These are phyloP conservation scores for Jamesozyma lodderae DNA, from an alignment of 805 yeast genomes.

Conservation along the genomic window DNA sequence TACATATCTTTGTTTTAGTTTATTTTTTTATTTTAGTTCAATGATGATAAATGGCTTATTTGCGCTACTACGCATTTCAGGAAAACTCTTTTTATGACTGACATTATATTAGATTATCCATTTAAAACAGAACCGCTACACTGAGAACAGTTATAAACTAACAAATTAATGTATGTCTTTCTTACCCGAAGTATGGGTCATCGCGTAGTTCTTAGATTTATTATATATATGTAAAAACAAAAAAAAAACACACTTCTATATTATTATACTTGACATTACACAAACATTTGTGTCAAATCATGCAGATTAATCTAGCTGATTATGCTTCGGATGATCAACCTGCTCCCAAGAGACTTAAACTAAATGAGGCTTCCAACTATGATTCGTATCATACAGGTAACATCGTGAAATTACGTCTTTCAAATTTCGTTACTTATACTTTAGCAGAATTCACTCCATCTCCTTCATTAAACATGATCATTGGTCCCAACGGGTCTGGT, in stretches of 20 bases:
- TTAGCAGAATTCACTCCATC: constrained; percentile 65
- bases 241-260: too few species aligned
- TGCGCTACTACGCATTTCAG: neutral
- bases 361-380: too few species aligned
- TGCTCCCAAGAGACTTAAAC: constrained; percentile 4
- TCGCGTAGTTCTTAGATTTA: too few species aligned
- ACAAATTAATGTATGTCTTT: too few species aligned
- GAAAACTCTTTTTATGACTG: neutral
- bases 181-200: too few species aligned
- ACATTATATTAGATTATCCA: constrained; percentile 5
- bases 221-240: too few species aligned
- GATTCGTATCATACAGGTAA: too few species aligned
- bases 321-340: neutral
- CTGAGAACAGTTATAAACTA: constrained; percentile 5
- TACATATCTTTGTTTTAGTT: too few species aligned
- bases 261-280: too few species aligned
- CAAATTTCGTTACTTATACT: constrained; percentile 63
- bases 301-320: neutral
- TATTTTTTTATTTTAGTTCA: too few species aligned
- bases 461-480: constrained; percentile 80
- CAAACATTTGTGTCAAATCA: too few species aligned
- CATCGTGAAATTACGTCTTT: constrained; percentile 44
- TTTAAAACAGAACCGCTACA: constrained; percentile 19
- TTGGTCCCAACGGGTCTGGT: constrained; percentile 96
- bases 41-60: constrained; percentile 2